A percentile compares a stretch with the other conserved stretches of the same genome.
Evolutionary conservation across 1,284 basidiomycete species (phyloP).

Genomic region (Trichosporon sp.): DNA sequence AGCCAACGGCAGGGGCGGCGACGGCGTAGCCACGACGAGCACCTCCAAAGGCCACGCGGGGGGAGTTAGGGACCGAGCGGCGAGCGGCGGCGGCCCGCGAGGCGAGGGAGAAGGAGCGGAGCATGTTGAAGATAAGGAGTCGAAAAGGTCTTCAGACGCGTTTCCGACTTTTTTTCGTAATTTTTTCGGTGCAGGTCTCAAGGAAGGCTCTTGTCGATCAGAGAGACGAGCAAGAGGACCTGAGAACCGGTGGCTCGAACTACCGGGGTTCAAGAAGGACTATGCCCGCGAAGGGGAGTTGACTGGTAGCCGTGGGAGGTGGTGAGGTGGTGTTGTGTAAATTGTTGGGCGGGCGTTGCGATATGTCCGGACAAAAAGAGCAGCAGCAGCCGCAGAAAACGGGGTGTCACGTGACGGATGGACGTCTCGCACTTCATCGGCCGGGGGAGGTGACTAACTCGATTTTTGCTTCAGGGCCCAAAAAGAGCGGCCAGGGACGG

Average conservation of each 20-base stretch:
- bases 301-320: neutral
- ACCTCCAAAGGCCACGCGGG: conserved; percentile 17
- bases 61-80: conserved; percentile 17
- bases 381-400: conserved; percentile 3
- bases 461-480: conserved; percentile 7
- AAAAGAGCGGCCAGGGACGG: neutral
- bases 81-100: conserved; percentile 29
- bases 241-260: conserved; percentile 17
- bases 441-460: conserved; percentile 17
- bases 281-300: conserved; percentile 2
- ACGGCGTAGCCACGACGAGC: conserved; percentile 60
- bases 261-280: conserved; percentile 19
- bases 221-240: conserved; percentile 13
- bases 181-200: conserved; percentile 9
- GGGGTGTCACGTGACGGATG: neutral
- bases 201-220: conserved; percentile 17
- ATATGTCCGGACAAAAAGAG: conserved; percentile 16
- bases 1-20: conserved; percentile 76
- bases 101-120: conserved; percentile 32
- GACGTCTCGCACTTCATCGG: neutral
- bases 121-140: conserved; percentile 25
- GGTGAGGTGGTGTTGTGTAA: conserved; percentile 9
- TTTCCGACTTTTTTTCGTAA: conserved; percentile 17
- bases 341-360: conserved; percentile 13
- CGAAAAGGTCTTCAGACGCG: conserved; percentile 14